Evolutionary conservation across 345 rosid species (phyloP).

Genomic region (Gossypioides kirkii): DNA sequence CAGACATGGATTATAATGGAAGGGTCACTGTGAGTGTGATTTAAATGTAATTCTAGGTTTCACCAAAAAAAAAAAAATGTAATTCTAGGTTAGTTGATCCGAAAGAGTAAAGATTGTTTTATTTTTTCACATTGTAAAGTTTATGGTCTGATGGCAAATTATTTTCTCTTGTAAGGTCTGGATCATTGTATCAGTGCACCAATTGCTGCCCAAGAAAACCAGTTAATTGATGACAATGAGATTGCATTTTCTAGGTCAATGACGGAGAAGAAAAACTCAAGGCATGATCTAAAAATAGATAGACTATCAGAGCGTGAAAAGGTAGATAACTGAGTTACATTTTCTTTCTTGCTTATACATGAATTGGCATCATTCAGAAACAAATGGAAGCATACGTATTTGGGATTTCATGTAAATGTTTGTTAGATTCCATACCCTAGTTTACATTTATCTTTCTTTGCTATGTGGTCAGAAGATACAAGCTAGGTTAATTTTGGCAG

Average conservation of each 20-base stretch:
- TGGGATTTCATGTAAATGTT: neutral
- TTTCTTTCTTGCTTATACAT: neutral
- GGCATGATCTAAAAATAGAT: constrained; percentile 60
- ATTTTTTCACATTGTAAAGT: constrained; percentile 3
- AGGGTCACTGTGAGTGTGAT: neutral
- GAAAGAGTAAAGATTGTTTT: neutral
- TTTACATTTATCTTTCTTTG: neutral
- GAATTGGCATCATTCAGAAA: neutral
- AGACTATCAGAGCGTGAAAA: constrained; percentile 76
- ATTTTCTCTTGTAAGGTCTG: constrained; percentile 52
- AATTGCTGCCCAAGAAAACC: constrained; percentile 22
- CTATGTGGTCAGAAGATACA: neutral
- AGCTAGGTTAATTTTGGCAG: neutral
- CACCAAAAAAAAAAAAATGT: too few relatives aligned
- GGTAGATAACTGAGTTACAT: constrained; percentile 37
- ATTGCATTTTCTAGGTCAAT: constrained; percentile 54
- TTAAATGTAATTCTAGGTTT: neutral
- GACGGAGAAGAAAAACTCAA: constrained; percentile 51
- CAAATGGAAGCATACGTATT: neutral
- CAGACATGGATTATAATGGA: neutral
- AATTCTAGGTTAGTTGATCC: neutral
- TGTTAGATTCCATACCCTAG: neutral
- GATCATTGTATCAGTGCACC: constrained; percentile 63
- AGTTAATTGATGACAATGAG: constrained; percentile 40
- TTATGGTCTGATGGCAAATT: constrained; percentile 23